Evolutionary conservation across 768 basidiomycete species (phyloP), one percentile per base, ranked within the genome.

Genomic region (Psilocybe subaeruginosa): DNA sequence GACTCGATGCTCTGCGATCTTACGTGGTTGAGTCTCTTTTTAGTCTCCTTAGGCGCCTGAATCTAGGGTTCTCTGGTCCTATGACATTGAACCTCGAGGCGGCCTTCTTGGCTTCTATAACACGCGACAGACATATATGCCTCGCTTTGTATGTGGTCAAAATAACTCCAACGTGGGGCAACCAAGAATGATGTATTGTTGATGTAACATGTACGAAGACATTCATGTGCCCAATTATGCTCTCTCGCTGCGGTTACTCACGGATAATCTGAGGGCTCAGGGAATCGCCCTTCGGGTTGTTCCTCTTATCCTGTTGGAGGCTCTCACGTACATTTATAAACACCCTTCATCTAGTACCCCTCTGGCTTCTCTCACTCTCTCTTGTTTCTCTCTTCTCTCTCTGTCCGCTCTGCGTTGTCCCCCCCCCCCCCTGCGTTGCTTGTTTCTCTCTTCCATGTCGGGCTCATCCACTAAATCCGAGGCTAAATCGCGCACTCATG

Each of bases 401-500:
- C 49, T 31, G 29, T 30, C 30, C 49, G 31, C 17, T 53, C 33
- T 9, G 14, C n/a, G 16, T 53, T 30, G 11, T 33, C n/a, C 3
- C 33, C 33, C 51, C 51, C n/a, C 3, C 33, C 33, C 51, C 51
- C 33, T 43, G 4, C 33, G 23, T 23, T 23, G 17, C 31, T 17
- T 31, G 30, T 37, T 51, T 8, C 27, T 51, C 49, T 30, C 49
- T 8, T 33, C 27, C 19, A 53, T 53, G 51, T 37, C 51, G 30
- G 56, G 59, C 23, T 30, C 53, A 49, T 46, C 55, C 35, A 12
- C 55, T 17, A 58, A 50, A 45, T 31, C 31, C 51, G 48, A 48
- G 29, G 48, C 33, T 16, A 63, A 51, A 19, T 37, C 61, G 33
- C 59, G 66, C 37, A 59, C 64, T 14, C 78, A 89, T 30, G 76